Conservation (phyloP, 257 asterid species). For the Solanum pinnatisectum region DNA sequence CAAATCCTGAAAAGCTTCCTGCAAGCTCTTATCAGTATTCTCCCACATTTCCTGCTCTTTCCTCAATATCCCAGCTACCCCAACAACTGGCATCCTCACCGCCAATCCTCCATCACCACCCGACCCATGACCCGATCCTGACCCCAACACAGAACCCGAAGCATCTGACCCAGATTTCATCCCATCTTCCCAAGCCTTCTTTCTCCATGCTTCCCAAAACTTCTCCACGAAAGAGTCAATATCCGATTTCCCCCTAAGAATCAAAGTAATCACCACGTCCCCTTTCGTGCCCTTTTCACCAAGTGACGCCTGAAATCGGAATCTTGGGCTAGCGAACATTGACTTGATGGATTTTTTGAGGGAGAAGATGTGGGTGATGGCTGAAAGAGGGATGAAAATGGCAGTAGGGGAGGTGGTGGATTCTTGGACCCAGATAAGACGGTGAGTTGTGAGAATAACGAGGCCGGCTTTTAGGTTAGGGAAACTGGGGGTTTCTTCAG, state of each 20-base stretch:
- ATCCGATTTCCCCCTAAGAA: slow-evolving; percentile 60
- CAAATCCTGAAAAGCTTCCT: slow-evolving; percentile 97
- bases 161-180: neutral
- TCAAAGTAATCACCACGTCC: slow-evolving; percentile 28
- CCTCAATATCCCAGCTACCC: slow-evolving; percentile 88
- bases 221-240: slow-evolving; percentile 63
- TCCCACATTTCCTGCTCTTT: slow-evolving; percentile 99
- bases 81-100: slow-evolving; percentile 69
- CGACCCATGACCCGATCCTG: slow-evolving; percentile 14
- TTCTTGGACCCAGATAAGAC: slow-evolving; percentile 62
- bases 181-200: slow-evolving; percentile 57
- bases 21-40: slow-evolving; percentile 95
- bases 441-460: slow-evolving; percentile 72
- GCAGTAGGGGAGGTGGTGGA: slow-evolving; percentile 20
- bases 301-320: slow-evolving; percentile 60
- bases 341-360: slow-evolving; percentile 56
- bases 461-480: slow-evolving; percentile 69
- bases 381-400: slow-evolving; percentile 44
- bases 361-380: slow-evolving; percentile 48
- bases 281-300: slow-evolving; percentile 34
- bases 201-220: slow-evolving; percentile 86
- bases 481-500: slow-evolving; percentile 57
- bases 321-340: slow-evolving; percentile 72
- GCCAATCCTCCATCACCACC: slow-evolving; percentile 40
- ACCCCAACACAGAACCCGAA: slow-evolving; percentile 17